Conservation (phyloP, 805 yeast genomes). For the Metschnikowia sp. region DNA sequence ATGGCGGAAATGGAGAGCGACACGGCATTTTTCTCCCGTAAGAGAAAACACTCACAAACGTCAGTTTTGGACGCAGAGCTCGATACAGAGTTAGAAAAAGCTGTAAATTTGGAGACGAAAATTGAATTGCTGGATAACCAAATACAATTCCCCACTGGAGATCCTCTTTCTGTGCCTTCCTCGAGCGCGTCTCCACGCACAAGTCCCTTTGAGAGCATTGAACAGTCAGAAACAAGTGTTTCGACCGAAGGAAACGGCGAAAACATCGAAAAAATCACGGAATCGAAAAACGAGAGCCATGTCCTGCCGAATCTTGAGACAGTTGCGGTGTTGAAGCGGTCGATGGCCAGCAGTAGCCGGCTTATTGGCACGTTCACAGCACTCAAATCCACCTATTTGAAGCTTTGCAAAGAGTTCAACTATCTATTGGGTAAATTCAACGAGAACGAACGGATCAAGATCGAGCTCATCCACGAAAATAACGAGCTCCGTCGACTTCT, state of each 20-base stretch:
- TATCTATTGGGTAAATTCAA: slow-evolving; percentile 33
- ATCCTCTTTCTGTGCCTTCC: slow-evolving; percentile 6
- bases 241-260: slow-evolving; percentile 9
- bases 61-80: slow-evolving; percentile 1
- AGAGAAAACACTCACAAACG: slow-evolving; percentile 3
- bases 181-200: slow-evolving; percentile 12
- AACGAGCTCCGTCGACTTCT: slow-evolving; percentile 30
- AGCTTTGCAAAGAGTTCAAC: slow-evolving; percentile 38
- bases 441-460: slow-evolving; percentile 33
- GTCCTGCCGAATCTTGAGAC: slow-evolving; percentile 14
- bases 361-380: slow-evolving; percentile 31
- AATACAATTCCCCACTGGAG: not conserved
- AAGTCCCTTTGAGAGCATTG: slow-evolving; percentile 12
- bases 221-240: slow-evolving; percentile 12
- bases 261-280: not conserved
- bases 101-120: too few relatives aligned
- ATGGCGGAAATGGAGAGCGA: slow-evolving; percentile 13
- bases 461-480: slow-evolving; percentile 35
- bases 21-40: slow-evolving; percentile 1
- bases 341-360: slow-evolving; percentile 26
- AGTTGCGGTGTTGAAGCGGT: slow-evolving; percentile 18
- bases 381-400: slow-evolving; percentile 32
- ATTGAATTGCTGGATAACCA: too few relatives aligned
- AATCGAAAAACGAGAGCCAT: not conserved
- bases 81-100: not conserved